Evolutionary conservation across 345 rosid species (phyloP).

Genomic region (Mercurialis annua): DNA sequence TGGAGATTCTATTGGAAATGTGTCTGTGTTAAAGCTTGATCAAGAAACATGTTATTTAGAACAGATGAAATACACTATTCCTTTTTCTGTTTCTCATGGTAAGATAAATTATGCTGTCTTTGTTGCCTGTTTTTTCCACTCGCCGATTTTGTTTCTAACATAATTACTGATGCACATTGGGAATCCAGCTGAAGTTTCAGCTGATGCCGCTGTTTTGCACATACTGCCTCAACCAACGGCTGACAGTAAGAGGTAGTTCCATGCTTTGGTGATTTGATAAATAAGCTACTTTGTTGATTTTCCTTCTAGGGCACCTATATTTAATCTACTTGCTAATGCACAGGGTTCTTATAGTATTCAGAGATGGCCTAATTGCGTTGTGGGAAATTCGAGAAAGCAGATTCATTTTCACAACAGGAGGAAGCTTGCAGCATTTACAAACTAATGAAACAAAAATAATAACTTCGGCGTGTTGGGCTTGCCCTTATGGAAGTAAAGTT

Average conservation of each 20-base stretch:
- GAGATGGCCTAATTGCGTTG: slow-evolving; percentile 61
- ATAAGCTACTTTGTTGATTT: not conserved
- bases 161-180: slow-evolving; percentile 36
- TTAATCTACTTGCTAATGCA: slow-evolving; percentile 5
- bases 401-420: slow-evolving; percentile 53
- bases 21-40: slow-evolving; percentile 63
- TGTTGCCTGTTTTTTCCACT: not conserved
- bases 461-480: slow-evolving; percentile 86
- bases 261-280: not conserved
- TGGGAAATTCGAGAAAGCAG: slow-evolving; percentile 79
- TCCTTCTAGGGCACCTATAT: not conserved
- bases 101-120: slow-evolving; percentile 15
- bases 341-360: slow-evolving; percentile 73
- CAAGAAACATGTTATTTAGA: slow-evolving; percentile 36
- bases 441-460: slow-evolving; percentile 62
- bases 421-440: slow-evolving; percentile 44
- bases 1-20: slow-evolving; percentile 77
- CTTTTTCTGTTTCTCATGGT: slow-evolving; percentile 73
- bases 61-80: slow-evolving; percentile 66
- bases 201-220: slow-evolving; percentile 50
- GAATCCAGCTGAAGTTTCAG: slow-evolving; percentile 44
- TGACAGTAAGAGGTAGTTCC: slow-evolving; percentile 73
- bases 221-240: slow-evolving; percentile 70
- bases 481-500: slow-evolving; percentile 78
- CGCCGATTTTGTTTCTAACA: slow-evolving; percentile 4